Evolutionary conservation across 208 protist genomes (phyloP).

Genomic region (Acanthamoeba sp.): DNA sequence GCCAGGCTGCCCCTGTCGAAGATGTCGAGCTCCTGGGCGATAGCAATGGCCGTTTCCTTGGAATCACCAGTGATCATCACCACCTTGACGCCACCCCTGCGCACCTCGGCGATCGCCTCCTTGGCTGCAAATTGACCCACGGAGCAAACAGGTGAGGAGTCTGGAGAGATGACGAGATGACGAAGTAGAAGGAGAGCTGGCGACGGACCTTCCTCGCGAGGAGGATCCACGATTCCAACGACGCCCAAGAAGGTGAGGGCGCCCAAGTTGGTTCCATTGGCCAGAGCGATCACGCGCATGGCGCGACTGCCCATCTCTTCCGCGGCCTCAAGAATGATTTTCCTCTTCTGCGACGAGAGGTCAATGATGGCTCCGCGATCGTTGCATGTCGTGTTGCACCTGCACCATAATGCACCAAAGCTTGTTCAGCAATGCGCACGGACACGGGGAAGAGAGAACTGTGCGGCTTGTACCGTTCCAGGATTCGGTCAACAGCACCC

Average conservation of each 20-base stretch:
- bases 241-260: constrained; percentile 94
- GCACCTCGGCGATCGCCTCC: constrained; percentile 12
- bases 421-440: neutral
- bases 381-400: constrained; percentile 60
- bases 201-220: constrained; percentile 92
- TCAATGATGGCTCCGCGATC: constrained; percentile 54
- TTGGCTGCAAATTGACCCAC: neutral
- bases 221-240: constrained; percentile 96
- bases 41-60: constrained; percentile 62
- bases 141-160: neutral
- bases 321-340: neutral
- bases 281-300: constrained; percentile 83
- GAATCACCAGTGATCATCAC: constrained; percentile 72
- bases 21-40: constrained; percentile 70
- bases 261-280: constrained; percentile 77
- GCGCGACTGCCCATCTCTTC: constrained; percentile 69
- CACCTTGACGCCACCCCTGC: constrained; percentile 37
- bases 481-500: constrained; percentile 95
- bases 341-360: constrained; percentile 72
- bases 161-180: neutral
- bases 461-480: constrained; percentile 92
- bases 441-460: neutral
- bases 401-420: too few relatives aligned
- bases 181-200: constrained; percentile 76
- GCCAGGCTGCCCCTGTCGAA: constrained; percentile 55